phyloP scores from a whole-genome alignment of 2,329 filamentous ascomycete genomes.

The Fusarium bulbicola region DNA sequence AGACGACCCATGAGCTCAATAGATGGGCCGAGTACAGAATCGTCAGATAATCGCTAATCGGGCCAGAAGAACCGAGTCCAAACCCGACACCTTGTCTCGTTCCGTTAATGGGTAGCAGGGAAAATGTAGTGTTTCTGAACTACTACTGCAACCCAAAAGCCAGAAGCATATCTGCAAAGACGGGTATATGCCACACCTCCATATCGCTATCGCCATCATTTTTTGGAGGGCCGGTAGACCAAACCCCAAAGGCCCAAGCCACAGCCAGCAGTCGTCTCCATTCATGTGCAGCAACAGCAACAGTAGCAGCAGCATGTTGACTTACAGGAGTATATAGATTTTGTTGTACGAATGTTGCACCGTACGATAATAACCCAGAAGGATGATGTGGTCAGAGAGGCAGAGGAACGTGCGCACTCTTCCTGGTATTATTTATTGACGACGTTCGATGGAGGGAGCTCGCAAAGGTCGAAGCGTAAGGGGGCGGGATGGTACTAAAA shows the following conservation, averaged over 20 bases:
- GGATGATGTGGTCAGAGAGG: constrained; percentile 40
- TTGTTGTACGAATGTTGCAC: constrained; percentile 42
- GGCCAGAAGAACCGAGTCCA: constrained; percentile 27
- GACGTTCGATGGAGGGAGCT: constrained; percentile 31
- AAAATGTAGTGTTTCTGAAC: neutral
- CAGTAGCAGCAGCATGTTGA: constrained; percentile 25
- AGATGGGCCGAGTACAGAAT: constrained; percentile 34
- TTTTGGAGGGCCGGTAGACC: constrained; percentile 7
- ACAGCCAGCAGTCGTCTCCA: constrained; percentile 29
- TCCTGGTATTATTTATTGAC: constrained; percentile 29
- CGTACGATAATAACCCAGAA: constrained; percentile 43
- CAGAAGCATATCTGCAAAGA: constrained; percentile 24
- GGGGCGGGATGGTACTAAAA: constrained; percentile 15
- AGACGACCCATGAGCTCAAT: constrained; percentile 29
- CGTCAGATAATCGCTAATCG: constrained; percentile 37
- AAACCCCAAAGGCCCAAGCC: constrained; percentile 24
- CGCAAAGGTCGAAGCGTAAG: constrained; percentile 21
- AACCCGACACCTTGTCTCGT: neutral
- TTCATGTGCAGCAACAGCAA: constrained; percentile 30
- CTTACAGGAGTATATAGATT: constrained; percentile 37
- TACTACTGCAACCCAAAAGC: constrained; percentile 3
- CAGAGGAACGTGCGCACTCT: constrained; percentile 41
- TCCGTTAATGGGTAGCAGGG: constrained; percentile 2
- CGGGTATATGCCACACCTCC: constrained; percentile 26
- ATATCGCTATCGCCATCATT: constrained; percentile 12